A percentile compares a stretch with the other conserved stretches of the same genome.
These are phyloP conservation scores for Colletotrichum magnum DNA, from an alignment of 2,329 filamentous ascomycete species.

Conservation along the genomic window DNA sequence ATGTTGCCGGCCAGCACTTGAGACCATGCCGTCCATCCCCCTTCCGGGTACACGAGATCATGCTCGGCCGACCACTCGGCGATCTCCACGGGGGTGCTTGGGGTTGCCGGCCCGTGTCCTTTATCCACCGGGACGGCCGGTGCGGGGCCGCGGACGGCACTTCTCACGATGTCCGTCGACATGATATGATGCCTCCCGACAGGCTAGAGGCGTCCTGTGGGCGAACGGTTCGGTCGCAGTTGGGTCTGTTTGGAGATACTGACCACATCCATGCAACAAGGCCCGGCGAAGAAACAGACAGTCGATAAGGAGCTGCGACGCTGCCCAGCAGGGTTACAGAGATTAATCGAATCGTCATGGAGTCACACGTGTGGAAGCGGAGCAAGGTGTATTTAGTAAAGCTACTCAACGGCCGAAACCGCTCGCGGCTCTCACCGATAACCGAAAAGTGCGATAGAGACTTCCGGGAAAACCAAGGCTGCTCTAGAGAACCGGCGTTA, in stretches of 20 bases:
- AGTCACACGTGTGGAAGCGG: background rate
- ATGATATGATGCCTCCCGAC: slow-evolving; percentile 11
- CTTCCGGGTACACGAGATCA: slow-evolving; percentile 53
- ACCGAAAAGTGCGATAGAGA: slow-evolving; percentile 1
- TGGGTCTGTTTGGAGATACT: background rate
- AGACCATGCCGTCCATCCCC: slow-evolving; percentile 63
- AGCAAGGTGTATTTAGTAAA: slow-evolving; percentile 19
- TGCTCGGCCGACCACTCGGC: slow-evolving; percentile 34
- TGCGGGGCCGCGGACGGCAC: slow-evolving; percentile 5
- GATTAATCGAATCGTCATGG: background rate
- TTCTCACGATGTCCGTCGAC: background rate
- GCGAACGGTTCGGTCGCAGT: background rate
- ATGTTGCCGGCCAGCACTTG: slow-evolving; percentile 64
- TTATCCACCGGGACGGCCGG: slow-evolving; percentile 7
- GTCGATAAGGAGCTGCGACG: background rate
- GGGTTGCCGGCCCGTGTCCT: background rate
- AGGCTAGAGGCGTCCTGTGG: background rate
- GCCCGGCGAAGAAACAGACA: background rate
- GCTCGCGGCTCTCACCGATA: background rate
- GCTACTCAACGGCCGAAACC: slow-evolving; percentile 14
- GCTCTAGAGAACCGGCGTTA: slow-evolving; percentile 11
- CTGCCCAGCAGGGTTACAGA: background rate
- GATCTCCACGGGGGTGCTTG: background rate
- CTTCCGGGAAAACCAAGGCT: background rate
- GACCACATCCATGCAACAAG: background rate